phyloP scores from a whole-genome alignment of 2,329 filamentous ascomycete species.

The Colletotrichum cuscutae region DNA sequence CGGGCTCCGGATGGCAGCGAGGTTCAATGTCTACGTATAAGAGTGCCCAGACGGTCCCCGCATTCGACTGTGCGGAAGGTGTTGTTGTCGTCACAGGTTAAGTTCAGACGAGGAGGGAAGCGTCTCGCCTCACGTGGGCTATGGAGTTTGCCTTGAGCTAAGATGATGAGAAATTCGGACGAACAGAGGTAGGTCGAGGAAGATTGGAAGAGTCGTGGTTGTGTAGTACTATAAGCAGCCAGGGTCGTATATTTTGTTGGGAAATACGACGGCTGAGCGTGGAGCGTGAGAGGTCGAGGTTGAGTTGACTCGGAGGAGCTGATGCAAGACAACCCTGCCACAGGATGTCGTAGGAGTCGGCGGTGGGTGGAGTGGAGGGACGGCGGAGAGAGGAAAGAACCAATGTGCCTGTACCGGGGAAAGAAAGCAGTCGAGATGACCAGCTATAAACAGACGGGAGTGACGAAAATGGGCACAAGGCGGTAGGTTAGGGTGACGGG shows the following conservation, averaged over 20 bases:
- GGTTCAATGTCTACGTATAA: background rate
- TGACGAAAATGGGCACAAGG: slow-evolving; percentile 3
- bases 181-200: background rate
- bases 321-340: slow-evolving; percentile 23
- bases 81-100: slow-evolving; percentile 13
- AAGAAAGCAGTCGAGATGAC: background rate
- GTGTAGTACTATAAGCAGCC: slow-evolving; percentile 1
- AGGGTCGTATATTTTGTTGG: slow-evolving; percentile 3
- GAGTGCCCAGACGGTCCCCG: background rate
- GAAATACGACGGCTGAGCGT: slow-evolving; percentile 2
- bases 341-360: background rate
- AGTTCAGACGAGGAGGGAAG: slow-evolving; percentile 26
- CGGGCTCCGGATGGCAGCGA: background rate
- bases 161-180: slow-evolving; percentile 16
- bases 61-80: background rate
- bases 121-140: slow-evolving; percentile 29
- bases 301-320: slow-evolving; percentile 7
- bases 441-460: background rate
- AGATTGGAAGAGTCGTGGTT: background rate
- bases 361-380: slow-evolving; percentile 5
- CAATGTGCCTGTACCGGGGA: background rate
- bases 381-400: background rate
- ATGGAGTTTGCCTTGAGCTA: slow-evolving; percentile 1
- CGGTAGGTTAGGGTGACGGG: slow-evolving; percentile 14
- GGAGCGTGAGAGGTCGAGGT: slow-evolving; percentile 6